Conservation (phyloP, 2,329 filamentous ascomycete species). For the Cryphonectria parasitica region DNA sequence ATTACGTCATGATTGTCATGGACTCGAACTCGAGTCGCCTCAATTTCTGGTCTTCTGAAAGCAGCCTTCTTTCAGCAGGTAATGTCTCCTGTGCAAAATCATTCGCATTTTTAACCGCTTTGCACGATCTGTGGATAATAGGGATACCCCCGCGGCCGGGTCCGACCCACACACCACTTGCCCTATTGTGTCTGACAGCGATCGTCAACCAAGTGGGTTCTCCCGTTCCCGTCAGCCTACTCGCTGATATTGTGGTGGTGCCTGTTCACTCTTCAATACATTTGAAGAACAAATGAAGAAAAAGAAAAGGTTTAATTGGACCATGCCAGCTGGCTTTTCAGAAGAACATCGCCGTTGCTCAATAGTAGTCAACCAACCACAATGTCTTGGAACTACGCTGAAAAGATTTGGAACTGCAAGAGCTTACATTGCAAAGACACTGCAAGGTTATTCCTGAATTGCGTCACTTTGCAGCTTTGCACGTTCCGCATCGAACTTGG, state of each 20-base stretch:
- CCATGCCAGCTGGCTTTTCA: too few relatives aligned
- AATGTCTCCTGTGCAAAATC: too few relatives aligned
- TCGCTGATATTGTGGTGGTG: background rate
- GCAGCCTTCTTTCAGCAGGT: background rate
- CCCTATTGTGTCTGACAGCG: background rate
- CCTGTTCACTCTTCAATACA: too few relatives aligned
- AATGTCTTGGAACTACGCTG: background rate
- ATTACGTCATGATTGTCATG: background rate
- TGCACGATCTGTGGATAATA: background rate
- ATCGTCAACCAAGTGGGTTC: background rate
- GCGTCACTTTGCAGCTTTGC: background rate
- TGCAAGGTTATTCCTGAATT: background rate
- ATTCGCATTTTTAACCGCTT: too few relatives aligned
- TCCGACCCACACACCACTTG: background rate
- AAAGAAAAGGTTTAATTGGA: too few relatives aligned
- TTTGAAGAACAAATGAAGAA: too few relatives aligned
- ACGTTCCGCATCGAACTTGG: background rate
- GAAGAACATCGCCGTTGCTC: background rate
- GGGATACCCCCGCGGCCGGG: background rate
- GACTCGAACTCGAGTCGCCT: background rate
- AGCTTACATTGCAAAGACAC: background rate
- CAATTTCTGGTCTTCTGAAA: background rate
- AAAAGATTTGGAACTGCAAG: background rate
- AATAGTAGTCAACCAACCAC: background rate
- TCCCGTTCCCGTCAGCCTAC: background rate